Percentiles rank a stretch among this genome's conserved stretches.
Evolutionary conservation across 192 early-diverging fungal genomes (phyloP).

Genomic region (Rhizoclosmatium globosum): DNA sequence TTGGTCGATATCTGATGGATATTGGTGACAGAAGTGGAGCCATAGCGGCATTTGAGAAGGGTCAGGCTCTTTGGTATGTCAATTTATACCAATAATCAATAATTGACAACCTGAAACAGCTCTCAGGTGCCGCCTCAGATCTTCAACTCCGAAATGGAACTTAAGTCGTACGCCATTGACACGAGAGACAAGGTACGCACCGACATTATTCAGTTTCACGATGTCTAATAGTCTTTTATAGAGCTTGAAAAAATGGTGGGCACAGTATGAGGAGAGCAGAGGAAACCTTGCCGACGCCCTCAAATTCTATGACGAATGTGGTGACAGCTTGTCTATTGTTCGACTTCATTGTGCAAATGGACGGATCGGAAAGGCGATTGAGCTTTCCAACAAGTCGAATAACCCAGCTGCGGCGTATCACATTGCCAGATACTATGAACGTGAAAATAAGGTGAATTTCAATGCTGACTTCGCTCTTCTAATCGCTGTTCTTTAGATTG

Average conservation of each 20-base stretch:
- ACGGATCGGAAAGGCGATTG: conserved; percentile 56
- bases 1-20: conserved; percentile 54
- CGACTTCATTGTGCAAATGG: conserved; percentile 57
- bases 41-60: conserved; percentile 63
- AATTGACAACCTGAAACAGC: not conserved
- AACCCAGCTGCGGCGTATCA: conserved; percentile 53
- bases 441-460: conserved; percentile 49
- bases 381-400: conserved; percentile 45
- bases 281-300: conserved; percentile 51
- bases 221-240: conserved; percentile 15
- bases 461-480: not conserved
- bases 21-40: conserved; percentile 58
- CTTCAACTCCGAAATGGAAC: conserved; percentile 22
- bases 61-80: conserved; percentile 20
- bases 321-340: conserved; percentile 56
- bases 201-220: conserved; percentile 24
- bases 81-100: not conserved
- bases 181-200: conserved; percentile 13
- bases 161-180: conserved; percentile 34
- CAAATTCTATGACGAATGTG: conserved; percentile 55
- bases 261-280: conserved; percentile 59
- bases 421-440: conserved; percentile 59
- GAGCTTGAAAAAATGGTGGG: conserved; percentile 62
- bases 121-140: conserved; percentile 24
- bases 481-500: conserved; percentile 31